These are phyloP conservation scores for Obba rivulosa DNA, from an alignment of 768 basidiomycete species.

Conservation along the genomic window DNA sequence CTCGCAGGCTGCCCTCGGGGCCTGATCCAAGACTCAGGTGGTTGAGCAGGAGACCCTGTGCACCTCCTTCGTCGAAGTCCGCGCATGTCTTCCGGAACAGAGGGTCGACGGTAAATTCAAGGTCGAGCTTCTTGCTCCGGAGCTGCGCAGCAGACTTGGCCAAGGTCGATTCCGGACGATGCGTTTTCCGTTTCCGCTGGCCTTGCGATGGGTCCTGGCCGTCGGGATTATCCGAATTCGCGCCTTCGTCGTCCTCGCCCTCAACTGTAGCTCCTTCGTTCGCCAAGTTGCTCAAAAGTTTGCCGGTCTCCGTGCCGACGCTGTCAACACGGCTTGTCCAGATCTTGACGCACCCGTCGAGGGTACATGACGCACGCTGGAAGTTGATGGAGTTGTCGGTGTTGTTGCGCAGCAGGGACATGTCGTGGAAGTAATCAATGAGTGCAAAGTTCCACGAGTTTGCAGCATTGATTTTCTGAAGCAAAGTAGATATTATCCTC, in stretches of 20 bases:
- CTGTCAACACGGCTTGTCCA: constrained; percentile 98
- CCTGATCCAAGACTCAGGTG: constrained; percentile 78
- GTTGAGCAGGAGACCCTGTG: constrained; percentile 94
- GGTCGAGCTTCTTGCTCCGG: constrained; percentile 86
- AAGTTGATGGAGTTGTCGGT: constrained; percentile 97
- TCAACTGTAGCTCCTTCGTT: constrained; percentile 42
- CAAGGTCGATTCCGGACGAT: constrained; percentile 78
- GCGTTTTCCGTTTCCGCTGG: constrained; percentile 57
- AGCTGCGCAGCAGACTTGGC: constrained; percentile 80
- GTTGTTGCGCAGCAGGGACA: constrained; percentile 90
- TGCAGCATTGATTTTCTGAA: constrained; percentile 94
- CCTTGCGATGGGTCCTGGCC: constrained; percentile 56
- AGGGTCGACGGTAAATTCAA: constrained; percentile 95
- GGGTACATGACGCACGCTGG: constrained; percentile 94
- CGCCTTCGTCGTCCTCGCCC: constrained; percentile 53
- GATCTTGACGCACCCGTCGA: constrained; percentile 99
- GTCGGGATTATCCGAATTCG: constrained; percentile 54
- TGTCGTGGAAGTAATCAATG: constrained; percentile 98
- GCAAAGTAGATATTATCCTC: constrained; percentile 7
- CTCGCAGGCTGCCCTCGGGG: constrained; percentile 74
- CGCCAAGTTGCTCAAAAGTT: constrained; percentile 84
- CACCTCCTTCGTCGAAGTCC: constrained; percentile 98
- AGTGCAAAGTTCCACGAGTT: constrained; percentile 98
- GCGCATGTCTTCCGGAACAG: constrained; percentile 97
- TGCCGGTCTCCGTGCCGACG: constrained; percentile 94